Evolutionary conservation across 1,139 yeast genomes (phyloP).

Genomic region (Suhomyces kunorum): DNA sequence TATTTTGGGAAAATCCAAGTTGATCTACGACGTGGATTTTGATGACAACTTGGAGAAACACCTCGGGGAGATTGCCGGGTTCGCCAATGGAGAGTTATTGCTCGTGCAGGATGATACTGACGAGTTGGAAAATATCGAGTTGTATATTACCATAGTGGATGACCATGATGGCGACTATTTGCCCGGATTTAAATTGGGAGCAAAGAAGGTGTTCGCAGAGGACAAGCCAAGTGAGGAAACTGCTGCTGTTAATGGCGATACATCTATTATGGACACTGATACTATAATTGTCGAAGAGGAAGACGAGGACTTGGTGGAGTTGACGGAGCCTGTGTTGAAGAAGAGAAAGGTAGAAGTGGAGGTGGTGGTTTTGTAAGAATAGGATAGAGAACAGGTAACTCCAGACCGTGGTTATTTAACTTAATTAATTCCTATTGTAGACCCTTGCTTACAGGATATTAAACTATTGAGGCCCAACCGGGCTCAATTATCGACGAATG

Average conservation of each 20-base stretch:
- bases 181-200: constrained; percentile 25
- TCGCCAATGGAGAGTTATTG: constrained; percentile 59
- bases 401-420: no score
- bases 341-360: constrained; percentile 14
- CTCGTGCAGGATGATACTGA: constrained; percentile 81
- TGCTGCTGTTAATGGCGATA: constrained; percentile 13
- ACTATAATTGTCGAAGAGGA: constrained; percentile 16
- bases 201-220: constrained; percentile 7
- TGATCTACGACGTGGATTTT: constrained; percentile 84
- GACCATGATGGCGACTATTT: constrained; percentile 15
- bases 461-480: no score
- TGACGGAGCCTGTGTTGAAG: constrained; percentile 17
- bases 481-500: no score
- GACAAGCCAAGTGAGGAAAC: constrained; percentile 3
- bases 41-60: constrained; percentile 67
- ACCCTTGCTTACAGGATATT: no score
- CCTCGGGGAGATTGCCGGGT: constrained; percentile 53
- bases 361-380: constrained; percentile 1
- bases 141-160: constrained; percentile 47
- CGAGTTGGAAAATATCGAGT: constrained; percentile 65
- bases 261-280: constrained; percentile 7
- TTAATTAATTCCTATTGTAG: no score
- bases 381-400: no score
- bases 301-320: constrained; percentile 16
- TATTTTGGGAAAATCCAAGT: constrained; percentile 57